Base-by-base conservation (phyloP, 306 rosid species). In the Pyrus betulifolia region DNA sequence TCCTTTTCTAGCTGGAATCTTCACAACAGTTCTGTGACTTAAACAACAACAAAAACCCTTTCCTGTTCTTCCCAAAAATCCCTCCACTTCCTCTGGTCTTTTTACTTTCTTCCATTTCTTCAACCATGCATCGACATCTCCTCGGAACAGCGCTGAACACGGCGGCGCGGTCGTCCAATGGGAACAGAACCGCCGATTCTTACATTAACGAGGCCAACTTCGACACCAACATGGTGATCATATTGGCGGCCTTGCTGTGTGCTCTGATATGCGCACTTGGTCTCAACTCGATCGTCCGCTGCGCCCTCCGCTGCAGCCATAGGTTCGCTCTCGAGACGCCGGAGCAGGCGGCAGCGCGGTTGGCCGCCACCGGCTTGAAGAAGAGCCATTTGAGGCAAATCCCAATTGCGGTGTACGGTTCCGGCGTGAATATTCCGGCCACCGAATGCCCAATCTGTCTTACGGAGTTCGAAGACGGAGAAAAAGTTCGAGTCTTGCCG, bases 401-500 rank as follows among this genome's bases (percentile, higher is more conserved):
- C 66, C 98, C 98, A 40, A 86, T 91, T 74, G 86, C 81, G 15
- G 91, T 90, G 17, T 91, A 86, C 59, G 95, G 89, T 0, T 63
- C 79, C 21, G 91, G 86, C 4, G 78, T 35, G 57, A 49, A 80
- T 10, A 80, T 91, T 27, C 85, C 87, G 80, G 85, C 83, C 46
- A 90, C 96, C 15, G 97, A 91, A 78, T 94, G 98, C 76, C 88
- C 97, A 4, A 94, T 94, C 52, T 94, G 98, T 38, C 85, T 94
- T 0, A 91, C 91, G 5, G 97, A 91, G 73, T 94, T 90, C 54
- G 88, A 85, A 76, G 87, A 85, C 0, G 97, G 97, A 1, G 97
- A 94, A 61, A 90, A 67, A 54, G 80, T 94, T 3, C 79, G 96
- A 52, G 82, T 91, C 67, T 67, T 91, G 69, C 98, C 97, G 3